phyloP scores from a whole-genome alignment of 139 green algal species.

The Eudorina sp. region DNA sequence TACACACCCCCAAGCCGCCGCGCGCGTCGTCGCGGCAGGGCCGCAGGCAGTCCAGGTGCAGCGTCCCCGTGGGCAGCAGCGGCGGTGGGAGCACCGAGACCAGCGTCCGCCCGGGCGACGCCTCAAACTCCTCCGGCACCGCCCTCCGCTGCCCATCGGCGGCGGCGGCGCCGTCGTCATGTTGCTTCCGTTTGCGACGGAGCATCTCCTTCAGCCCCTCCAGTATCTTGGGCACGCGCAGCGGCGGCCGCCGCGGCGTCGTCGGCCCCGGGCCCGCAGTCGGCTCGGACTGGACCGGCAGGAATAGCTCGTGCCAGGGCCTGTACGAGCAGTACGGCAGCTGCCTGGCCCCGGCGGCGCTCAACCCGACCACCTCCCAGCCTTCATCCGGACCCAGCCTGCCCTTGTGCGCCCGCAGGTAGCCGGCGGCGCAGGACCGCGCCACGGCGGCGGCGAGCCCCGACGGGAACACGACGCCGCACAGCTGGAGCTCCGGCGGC shows the following conservation, averaged over 20 bases:
- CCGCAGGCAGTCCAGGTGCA: neutral
- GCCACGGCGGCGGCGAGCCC: neutral
- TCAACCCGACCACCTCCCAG: neutral
- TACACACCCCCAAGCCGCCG: conserved; percentile 8
- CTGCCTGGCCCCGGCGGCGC: neutral
- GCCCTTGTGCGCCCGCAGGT: neutral
- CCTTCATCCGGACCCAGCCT: neutral
- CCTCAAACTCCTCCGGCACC: neutral
- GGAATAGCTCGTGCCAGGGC: conserved; percentile 7
- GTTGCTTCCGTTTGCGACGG: no score
- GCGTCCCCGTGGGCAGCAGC: neutral
- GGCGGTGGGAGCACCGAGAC: neutral
- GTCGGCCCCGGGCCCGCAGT: neutral
- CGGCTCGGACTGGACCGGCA: neutral
- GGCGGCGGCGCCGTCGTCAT: no score
- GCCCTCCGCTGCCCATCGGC: neutral
- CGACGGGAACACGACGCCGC: neutral
- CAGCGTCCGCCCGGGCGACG: neutral
- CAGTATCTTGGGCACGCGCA: neutral
- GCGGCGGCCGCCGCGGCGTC: neutral
- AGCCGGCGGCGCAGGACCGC: neutral
- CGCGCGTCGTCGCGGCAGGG: neutral
- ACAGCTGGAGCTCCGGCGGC: neutral
- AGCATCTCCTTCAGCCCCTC: neutral
- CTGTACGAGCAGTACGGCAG: neutral